A percentile compares a stretch with the other conserved stretches of the same genome.
phyloP scores from a whole-genome alignment of 1,284 basidiomycete species.

The Xerocomus cyaneibrunnescens region DNA sequence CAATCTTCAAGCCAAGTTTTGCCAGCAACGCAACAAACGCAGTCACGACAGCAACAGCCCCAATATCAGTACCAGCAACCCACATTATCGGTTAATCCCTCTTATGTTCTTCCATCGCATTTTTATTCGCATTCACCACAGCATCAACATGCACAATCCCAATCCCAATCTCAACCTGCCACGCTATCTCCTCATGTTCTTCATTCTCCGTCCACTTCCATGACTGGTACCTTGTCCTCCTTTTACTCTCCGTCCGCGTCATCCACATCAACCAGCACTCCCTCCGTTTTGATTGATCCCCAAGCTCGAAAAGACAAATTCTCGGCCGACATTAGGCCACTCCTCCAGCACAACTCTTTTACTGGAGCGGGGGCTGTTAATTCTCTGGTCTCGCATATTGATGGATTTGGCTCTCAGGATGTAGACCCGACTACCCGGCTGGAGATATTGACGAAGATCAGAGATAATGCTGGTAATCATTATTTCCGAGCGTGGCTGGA shows the following conservation, averaged over 20 bases:
- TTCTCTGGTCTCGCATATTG: slow-evolving; percentile 53
- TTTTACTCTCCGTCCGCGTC: slow-evolving; percentile 33
- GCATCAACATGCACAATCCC: slow-evolving; percentile 36
- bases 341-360: slow-evolving; percentile 55
- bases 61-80: slow-evolving; percentile 40
- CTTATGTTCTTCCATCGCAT: slow-evolving; percentile 41
- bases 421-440: slow-evolving; percentile 60
- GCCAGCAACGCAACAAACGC: slow-evolving; percentile 32
- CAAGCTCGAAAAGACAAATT: slow-evolving; percentile 53
- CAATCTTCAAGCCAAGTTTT: slow-evolving; percentile 31
- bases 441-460: slow-evolving; percentile 72
- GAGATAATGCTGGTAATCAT: slow-evolving; percentile 78
- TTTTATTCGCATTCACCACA: slow-evolving; percentile 38
- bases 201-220: slow-evolving; percentile 48
- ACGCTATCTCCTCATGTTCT: slow-evolving; percentile 68
- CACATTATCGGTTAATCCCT: slow-evolving; percentile 42
- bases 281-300: slow-evolving; percentile 26
- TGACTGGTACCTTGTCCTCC: slow-evolving; percentile 42
- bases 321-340: slow-evolving; percentile 47
- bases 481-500: slow-evolving; percentile 83
- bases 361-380: slow-evolving; percentile 68
- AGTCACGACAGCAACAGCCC: slow-evolving; percentile 37
- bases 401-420: slow-evolving; percentile 57
- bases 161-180: slow-evolving; percentile 47
- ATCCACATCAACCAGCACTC: slow-evolving; percentile 27